Base-by-base conservation (phyloP, 208 protist species). In the Leishmania lainsoni region DNA sequence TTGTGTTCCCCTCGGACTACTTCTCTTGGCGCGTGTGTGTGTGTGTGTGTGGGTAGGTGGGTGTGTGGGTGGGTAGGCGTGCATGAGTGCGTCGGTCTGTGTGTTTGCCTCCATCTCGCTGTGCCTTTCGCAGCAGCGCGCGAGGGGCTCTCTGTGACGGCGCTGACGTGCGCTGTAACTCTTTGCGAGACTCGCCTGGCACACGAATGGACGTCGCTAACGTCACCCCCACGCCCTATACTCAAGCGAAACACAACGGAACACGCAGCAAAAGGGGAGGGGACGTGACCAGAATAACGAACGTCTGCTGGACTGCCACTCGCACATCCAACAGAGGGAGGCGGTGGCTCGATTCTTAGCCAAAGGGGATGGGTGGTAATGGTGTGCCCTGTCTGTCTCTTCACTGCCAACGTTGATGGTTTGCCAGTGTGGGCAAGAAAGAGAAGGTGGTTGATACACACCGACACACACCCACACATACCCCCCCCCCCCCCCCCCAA, bases 11-110 rank as follows among this genome's bases (percentile, higher is more conserved):
- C 14, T 68, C 29, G 14, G 29, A 42, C 61, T 68, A 17, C 49
- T n/a, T 26, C 75, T 85, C 73, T 20, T 87, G 26, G 69, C 39
- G n/a, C n/a, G n/a, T n/a, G n/a, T n/a, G n/a, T n/a, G n/a, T 52
- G 20, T 26, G 70, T 35, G 32, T 22, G 56, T 2, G 42, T 75
- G 42, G 2, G 42, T 45, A 3, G 2, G 42, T 0, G 42, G 2
- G 42, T 45, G 42, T 22, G 56, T 2, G 42, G 58, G 42, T 45
- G 42, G 4, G 42, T 45, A 4, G 42, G 42, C 42, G 42, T 45
- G 42, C 42, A 45, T 45, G 42, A 4, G 42, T 17, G 68, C 39
- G 61, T 39, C 14, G 9, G 48, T 6, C 39, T 29, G 2, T 45
- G 56, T 81, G 4, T 51, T 76, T 83, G 45, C 80, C 14, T 58